phyloP scores from a whole-genome alignment of 2,329 filamentous ascomycete genomes.

The Coleophoma eucalyptorum region DNA sequence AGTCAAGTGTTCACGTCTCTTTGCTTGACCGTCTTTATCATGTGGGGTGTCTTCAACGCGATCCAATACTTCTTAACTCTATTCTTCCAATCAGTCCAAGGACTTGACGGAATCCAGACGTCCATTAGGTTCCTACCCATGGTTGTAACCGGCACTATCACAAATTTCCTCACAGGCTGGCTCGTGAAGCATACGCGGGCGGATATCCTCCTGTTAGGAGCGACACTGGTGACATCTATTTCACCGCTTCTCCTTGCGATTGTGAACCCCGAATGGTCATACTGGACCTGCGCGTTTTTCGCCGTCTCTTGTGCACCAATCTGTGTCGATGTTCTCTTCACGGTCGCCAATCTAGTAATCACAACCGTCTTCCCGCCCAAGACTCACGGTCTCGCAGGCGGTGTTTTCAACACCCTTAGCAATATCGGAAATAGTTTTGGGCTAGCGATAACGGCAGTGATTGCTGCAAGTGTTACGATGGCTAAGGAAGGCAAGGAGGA shows the following conservation, averaged over 20 bases:
- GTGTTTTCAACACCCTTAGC: slow-evolving; percentile 55
- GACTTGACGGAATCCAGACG: slow-evolving; percentile 12
- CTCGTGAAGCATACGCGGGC: slow-evolving; percentile 40
- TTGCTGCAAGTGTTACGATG: slow-evolving; percentile 40
- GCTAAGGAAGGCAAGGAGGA: slow-evolving; percentile 25
- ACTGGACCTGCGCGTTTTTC: slow-evolving; percentile 42
- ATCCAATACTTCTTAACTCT: slow-evolving; percentile 24
- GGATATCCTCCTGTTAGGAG: slow-evolving; percentile 35
- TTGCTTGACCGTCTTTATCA: slow-evolving; percentile 28
- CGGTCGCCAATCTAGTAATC: slow-evolving; percentile 50
- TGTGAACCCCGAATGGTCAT: slow-evolving; percentile 38
- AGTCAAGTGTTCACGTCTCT: slow-evolving; percentile 26
- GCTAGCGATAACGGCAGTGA: slow-evolving; percentile 45
- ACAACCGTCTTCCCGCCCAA: slow-evolving; percentile 47
- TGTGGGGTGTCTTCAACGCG: slow-evolving; percentile 27
- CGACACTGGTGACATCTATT: slow-evolving; percentile 27
- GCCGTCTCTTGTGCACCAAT: slow-evolving; percentile 35
- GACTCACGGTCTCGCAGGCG: slow-evolving; percentile 55
- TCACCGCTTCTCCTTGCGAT: slow-evolving; percentile 42
- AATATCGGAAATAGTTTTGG: slow-evolving; percentile 54
- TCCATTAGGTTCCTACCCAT: slow-evolving; percentile 38
- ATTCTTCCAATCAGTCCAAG: slow-evolving; percentile 18
- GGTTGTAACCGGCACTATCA: slow-evolving; percentile 32
- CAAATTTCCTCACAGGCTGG: slow-evolving; percentile 41
- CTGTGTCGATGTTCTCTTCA: slow-evolving; percentile 46